phyloP scores from a whole-genome alignment of 192 early-diverging fungal species.

The Phycomyces nitens region DNA sequence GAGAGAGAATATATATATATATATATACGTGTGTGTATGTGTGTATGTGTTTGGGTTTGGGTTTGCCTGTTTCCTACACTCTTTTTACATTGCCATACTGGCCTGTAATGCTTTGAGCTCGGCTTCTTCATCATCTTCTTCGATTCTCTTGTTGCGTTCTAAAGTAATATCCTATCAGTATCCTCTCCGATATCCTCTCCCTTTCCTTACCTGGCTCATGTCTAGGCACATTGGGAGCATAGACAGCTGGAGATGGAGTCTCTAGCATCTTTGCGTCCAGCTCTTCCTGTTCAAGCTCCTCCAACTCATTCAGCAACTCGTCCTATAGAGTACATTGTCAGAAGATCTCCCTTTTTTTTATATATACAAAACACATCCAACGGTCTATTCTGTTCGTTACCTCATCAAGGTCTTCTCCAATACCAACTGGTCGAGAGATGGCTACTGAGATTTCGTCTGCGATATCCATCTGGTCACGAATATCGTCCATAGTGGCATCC shows the following conservation, averaged over 20 bases:
- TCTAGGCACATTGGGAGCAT: constrained; percentile 60
- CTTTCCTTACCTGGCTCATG: constrained; percentile 58
- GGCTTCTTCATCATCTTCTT: constrained; percentile 75
- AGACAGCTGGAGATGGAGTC: constrained; percentile 59
- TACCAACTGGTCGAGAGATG: constrained; percentile 82
- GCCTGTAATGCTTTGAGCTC: constrained; percentile 74
- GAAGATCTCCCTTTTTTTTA: background rate
- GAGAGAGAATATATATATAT: no score
- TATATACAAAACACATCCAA: background rate
- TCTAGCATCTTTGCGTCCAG: constrained; percentile 81
- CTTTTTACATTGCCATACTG: constrained; percentile 68
- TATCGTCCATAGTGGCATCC: constrained; percentile 94
- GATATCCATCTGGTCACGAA: constrained; percentile 95
- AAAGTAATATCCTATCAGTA: constrained; percentile 18
- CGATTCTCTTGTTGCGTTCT: constrained; percentile 35
- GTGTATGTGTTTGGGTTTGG: no score
- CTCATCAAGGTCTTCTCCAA: constrained; percentile 90
- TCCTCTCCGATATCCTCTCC: background rate
- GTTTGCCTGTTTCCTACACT: no score
- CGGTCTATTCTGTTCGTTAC: constrained; percentile 25
- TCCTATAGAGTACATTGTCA: constrained; percentile 31
- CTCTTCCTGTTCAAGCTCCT: constrained; percentile 91
- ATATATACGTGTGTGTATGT: no score
- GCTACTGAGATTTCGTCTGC: constrained; percentile 93
- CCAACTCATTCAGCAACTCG: constrained; percentile 85